Evolutionary conservation across 331 rosid species (phyloP).

Genomic region (Erythrophleum ivorense): DNA sequence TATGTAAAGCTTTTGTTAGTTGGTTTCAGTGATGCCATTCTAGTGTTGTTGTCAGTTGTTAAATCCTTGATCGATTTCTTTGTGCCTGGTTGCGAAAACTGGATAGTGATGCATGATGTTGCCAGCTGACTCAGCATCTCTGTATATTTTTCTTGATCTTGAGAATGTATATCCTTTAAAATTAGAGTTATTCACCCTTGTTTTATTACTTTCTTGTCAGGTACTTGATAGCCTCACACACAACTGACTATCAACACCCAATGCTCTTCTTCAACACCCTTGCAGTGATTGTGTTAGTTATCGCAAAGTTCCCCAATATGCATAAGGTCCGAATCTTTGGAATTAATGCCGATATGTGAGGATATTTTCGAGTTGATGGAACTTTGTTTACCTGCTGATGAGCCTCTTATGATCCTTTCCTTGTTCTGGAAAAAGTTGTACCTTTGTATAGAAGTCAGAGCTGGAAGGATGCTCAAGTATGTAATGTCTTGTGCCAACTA

Average conservation of each 20-base stretch:
- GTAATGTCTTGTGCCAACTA: conserved; percentile 53
- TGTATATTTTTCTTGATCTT: background rate
- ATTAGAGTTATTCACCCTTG: conserved; percentile 13
- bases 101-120: conserved; percentile 8
- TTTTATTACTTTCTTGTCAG: conserved; percentile 49
- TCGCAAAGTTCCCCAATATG: conserved; percentile 98
- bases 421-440: conserved; percentile 56
- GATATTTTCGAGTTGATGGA: conserved; percentile 32
- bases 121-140: background rate
- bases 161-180: background rate
- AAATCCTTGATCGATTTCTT: background rate
- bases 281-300: conserved; percentile 82
- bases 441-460: conserved; percentile 82
- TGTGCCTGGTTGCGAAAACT: background rate
- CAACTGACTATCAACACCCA: conserved; percentile 96
- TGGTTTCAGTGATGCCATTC: background rate
- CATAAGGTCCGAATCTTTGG: conserved; percentile 99
- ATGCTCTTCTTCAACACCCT: conserved; percentile 88
- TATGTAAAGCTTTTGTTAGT: no score
- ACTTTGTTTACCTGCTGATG: conserved; percentile 49
- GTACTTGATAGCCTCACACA: conserved; percentile 98
- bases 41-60: background rate
- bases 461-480: conserved; percentile 61
- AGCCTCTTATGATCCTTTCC: conserved; percentile 53
- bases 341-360: conserved; percentile 87